A percentile compares a stretch with the other conserved stretches of the same genome.
These are phyloP conservation scores for Prunus armeniaca DNA, from an alignment of 306 rosid species.

Conservation along the genomic window DNA sequence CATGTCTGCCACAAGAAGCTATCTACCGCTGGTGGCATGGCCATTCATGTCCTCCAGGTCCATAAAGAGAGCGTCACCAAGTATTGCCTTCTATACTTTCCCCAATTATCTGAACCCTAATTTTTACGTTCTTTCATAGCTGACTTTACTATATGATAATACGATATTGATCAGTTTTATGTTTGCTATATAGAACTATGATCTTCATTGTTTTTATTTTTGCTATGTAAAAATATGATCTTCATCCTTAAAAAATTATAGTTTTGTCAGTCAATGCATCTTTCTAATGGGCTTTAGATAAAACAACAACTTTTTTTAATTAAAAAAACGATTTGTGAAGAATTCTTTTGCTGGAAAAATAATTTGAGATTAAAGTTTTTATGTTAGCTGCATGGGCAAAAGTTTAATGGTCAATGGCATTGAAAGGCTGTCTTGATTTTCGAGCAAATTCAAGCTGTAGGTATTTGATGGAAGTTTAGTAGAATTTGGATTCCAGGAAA, in stretches of 20 bases:
- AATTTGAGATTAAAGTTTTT: background rate
- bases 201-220: background rate
- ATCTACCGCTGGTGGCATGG: conserved; percentile 98
- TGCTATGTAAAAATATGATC: background rate
- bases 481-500: background rate
- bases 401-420: background rate
- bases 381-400: background rate
- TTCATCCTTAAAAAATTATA: background rate
- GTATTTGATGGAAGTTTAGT: background rate
- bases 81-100: conserved; percentile 28
- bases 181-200: background rate
- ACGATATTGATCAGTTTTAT: background rate
- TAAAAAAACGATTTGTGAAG: background rate
- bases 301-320: background rate
- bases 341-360: background rate
- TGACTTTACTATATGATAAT: background rate
- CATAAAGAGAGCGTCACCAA: conserved; percentile 96
- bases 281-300: background rate
- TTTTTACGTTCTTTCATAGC: background rate
- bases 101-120: background rate
- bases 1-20: conserved; percentile 99
- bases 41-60: conserved; percentile 97
- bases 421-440: background rate
- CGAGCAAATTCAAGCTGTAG: background rate
- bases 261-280: background rate